Percentiles rank a stretch among this genome's conserved stretches.
These are phyloP conservation scores for Yamadazyma mexicana DNA, from an alignment of 1,139 yeast species.

Conservation along the genomic window DNA sequence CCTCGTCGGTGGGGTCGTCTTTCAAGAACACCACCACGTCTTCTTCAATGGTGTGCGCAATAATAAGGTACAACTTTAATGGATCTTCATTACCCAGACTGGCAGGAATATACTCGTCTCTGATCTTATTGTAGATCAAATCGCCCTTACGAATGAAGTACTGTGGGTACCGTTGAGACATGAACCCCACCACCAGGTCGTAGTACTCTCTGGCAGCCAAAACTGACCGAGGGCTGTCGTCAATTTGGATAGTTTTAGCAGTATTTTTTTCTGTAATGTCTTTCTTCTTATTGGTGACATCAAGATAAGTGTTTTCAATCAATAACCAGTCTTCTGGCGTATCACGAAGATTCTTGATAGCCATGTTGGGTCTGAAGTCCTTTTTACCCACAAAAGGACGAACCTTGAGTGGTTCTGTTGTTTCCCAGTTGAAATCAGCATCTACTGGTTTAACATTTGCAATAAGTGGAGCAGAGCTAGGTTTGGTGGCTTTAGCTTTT, in stretches of 20 bases:
- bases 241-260: conserved; percentile 24
- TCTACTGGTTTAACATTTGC: conserved; percentile 17
- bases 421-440: conserved; percentile 47
- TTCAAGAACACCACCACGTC: conserved; percentile 39
- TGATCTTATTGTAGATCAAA: conserved; percentile 28
- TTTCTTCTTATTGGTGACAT: conserved; percentile 23
- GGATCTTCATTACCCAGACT: conserved; percentile 17
- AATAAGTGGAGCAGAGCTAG: background rate
- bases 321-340: conserved; percentile 39
- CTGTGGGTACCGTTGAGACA: conserved; percentile 34
- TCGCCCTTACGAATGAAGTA: conserved; percentile 23
- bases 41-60: conserved; percentile 39
- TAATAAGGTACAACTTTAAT: conserved; percentile 19
- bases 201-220: conserved; percentile 37
- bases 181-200: conserved; percentile 25
- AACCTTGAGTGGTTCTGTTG: conserved; percentile 46
- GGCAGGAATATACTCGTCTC: conserved; percentile 27
- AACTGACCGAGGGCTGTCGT: conserved; percentile 19
- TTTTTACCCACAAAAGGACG: conserved; percentile 50
- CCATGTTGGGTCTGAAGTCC: conserved; percentile 42
- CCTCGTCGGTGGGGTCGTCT: conserved; percentile 31
- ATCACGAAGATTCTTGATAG: conserved; percentile 28
- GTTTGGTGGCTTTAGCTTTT: too few relatives aligned
- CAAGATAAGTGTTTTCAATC: conserved; percentile 35
- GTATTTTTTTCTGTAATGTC: conserved; percentile 19